A percentile compares a stretch with the other conserved stretches of the same genome.
These are phyloP conservation scores for Tanacetum coccineum DNA, from an alignment of 129 eudicot species.

Conservation along the genomic window DNA sequence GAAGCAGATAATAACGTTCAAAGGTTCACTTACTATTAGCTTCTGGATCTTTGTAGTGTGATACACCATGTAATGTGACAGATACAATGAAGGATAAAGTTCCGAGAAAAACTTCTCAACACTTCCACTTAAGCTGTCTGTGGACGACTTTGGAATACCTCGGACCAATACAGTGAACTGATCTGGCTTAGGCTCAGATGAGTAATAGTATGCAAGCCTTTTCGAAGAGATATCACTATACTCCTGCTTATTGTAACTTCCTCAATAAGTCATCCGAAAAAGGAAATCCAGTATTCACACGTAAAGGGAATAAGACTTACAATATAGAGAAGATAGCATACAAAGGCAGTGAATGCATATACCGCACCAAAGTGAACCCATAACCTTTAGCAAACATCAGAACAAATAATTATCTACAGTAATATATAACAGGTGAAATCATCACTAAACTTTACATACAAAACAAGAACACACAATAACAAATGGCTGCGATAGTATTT, in stretches of 20 bases:
- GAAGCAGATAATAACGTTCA: constrained; percentile 23
- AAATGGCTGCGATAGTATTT: constrained; percentile 5
- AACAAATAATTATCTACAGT: not conserved
- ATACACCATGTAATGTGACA: constrained; percentile 70
- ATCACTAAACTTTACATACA: not conserved
- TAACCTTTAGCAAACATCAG: constrained; percentile 51
- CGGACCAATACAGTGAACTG: constrained; percentile 90
- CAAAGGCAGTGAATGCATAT: constrained; percentile 73
- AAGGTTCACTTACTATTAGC: constrained; percentile 63
- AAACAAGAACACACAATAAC: constrained; percentile 12
- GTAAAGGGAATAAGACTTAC: constrained; percentile 42
- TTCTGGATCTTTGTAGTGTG: constrained; percentile 61
- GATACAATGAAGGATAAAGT: constrained; percentile 73
- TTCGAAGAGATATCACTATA: constrained; percentile 61
- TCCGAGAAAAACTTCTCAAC: constrained; percentile 82
- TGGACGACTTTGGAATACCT: constrained; percentile 60
- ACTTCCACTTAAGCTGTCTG: constrained; percentile 54
- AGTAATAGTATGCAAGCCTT: constrained; percentile 59
- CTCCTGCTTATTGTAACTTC: constrained; percentile 57
- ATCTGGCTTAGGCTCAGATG: constrained; percentile 72
- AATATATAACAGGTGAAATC: constrained; percentile 13
- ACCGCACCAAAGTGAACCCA: constrained; percentile 87
- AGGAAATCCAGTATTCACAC: constrained; percentile 2
- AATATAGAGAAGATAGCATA: constrained; percentile 76
- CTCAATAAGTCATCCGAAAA: constrained; percentile 19